phyloP scores from a whole-genome alignment of 352 stramenopile genomes.

The Globisporangium nunn region DNA sequence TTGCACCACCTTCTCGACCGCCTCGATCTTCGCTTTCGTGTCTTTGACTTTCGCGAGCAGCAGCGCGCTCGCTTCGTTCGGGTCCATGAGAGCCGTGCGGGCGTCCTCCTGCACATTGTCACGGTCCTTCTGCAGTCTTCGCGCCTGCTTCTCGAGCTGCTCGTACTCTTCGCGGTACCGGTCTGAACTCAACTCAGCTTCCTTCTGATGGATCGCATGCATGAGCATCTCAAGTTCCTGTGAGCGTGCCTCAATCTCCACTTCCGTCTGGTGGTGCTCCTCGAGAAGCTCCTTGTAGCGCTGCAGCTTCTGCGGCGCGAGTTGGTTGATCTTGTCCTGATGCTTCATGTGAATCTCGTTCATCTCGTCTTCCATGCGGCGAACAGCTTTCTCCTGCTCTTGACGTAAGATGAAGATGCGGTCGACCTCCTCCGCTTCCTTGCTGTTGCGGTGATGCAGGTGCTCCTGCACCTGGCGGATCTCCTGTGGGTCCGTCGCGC shows the following conservation, averaged over 20 bases:
- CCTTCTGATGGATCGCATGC: constrained; percentile 69
- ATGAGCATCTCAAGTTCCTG: constrained; percentile 68
- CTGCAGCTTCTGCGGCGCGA: constrained; percentile 81
- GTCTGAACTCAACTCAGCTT: constrained; percentile 59
- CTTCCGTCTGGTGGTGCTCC: constrained; percentile 66
- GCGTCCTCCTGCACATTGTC: constrained; percentile 78
- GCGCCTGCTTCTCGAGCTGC: constrained; percentile 57
- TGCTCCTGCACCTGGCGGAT: constrained; percentile 69
- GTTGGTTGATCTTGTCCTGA: constrained; percentile 84
- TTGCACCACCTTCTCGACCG: constrained; percentile 54
- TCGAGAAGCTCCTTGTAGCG: constrained; percentile 71
- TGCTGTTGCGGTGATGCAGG: constrained; percentile 60
- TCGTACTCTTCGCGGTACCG: constrained; percentile 76
- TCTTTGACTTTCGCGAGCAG: constrained; percentile 85
- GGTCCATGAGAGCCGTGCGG: constrained; percentile 84
- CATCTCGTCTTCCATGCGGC: constrained; percentile 72
- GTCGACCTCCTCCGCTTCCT: constrained; percentile 85
- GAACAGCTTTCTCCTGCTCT: constrained; percentile 62
- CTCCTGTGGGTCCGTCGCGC: constrained; percentile 52
- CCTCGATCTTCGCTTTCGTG: constrained; percentile 78
- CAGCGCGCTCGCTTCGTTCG: constrained; percentile 73
- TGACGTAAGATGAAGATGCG: constrained; percentile 87
- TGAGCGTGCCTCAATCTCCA: constrained; percentile 61
- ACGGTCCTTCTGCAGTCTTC: constrained; percentile 65
- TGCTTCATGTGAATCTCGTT: constrained; percentile 72